Evolutionary conservation across 78 protist species (phyloP).

Genomic region (Trichosphaerium sp.): DNA sequence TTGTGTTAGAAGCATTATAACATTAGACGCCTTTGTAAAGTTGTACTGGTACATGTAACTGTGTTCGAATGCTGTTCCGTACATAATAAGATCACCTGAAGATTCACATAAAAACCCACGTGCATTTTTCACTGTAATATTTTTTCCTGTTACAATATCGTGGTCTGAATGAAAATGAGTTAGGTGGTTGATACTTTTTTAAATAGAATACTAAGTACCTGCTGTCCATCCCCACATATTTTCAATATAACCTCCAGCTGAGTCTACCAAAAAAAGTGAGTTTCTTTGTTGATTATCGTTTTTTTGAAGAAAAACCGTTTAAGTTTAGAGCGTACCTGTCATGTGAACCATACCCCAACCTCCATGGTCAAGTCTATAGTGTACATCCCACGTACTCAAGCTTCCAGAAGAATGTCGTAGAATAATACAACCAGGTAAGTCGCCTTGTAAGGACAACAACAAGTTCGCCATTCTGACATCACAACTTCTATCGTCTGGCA

Average conservation of each 20-base stretch:
- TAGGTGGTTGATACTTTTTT: background rate
- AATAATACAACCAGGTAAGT: too few relatives aligned
- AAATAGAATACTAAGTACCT: background rate
- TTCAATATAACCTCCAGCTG: background rate
- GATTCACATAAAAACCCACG: background rate
- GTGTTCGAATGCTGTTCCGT: background rate
- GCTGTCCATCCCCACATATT: constrained; percentile 5
- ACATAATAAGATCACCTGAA: background rate
- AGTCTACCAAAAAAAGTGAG: too few relatives aligned
- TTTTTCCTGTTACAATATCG: background rate
- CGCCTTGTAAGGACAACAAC: too few relatives aligned
- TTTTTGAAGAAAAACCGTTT: too few relatives aligned
- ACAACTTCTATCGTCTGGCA: too few relatives aligned
- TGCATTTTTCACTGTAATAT: background rate
- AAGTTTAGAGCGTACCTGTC: too few relatives aligned
- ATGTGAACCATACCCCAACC: too few relatives aligned
- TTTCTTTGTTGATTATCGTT: too few relatives aligned
- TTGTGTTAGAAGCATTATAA: background rate
- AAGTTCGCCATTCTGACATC: too few relatives aligned
- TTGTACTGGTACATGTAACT: background rate
- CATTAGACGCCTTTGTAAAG: background rate
- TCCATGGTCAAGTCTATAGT: too few relatives aligned
- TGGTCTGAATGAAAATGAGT: background rate
- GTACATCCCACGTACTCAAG: background rate
- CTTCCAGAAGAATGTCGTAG: too few relatives aligned